phyloP scores from a whole-genome alignment of 2,329 filamentous ascomycete genomes.

The Diaporthe ampelina region DNA sequence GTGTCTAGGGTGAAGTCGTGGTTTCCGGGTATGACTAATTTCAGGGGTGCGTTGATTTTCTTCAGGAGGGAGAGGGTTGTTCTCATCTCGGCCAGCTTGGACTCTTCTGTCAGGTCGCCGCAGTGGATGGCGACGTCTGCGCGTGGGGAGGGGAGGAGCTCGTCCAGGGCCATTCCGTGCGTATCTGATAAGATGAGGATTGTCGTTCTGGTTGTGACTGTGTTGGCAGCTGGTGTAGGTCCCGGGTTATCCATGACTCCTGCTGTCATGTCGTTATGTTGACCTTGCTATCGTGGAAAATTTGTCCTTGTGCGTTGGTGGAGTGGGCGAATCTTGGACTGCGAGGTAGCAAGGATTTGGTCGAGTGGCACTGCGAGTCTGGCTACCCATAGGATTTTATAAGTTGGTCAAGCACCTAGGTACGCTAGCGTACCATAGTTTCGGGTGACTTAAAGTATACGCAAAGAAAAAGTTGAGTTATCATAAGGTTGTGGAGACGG shows the following conservation, averaged over 20 bases:
- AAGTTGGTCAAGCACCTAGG: background rate
- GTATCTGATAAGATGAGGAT: constrained; percentile 61
- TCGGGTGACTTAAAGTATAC: background rate
- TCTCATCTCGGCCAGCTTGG: constrained; percentile 56
- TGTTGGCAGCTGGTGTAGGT: constrained; percentile 8
- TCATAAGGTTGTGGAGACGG: background rate
- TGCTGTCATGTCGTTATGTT: background rate
- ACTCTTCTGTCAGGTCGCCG: constrained; percentile 63
- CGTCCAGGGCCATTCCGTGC: constrained; percentile 50
- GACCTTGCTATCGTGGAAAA: background rate
- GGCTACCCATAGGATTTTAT: background rate
- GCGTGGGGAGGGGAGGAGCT: constrained; percentile 39
- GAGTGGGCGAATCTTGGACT: background rate
- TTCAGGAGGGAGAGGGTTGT: constrained; percentile 58
- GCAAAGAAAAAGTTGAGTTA: background rate
- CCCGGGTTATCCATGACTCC: constrained; percentile 1
- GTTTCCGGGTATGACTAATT: constrained; percentile 68
- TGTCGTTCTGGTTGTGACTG: background rate
- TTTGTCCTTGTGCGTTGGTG: background rate
- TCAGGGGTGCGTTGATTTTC: constrained; percentile 61
- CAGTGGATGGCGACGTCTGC: constrained; percentile 66
- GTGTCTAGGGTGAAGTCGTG: constrained; percentile 62
- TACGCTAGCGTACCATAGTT: background rate
- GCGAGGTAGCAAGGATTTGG: background rate
- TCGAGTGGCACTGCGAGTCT: background rate